phyloP scores from a whole-genome alignment of 257 asterid species.

The Linaria vulgaris region DNA sequence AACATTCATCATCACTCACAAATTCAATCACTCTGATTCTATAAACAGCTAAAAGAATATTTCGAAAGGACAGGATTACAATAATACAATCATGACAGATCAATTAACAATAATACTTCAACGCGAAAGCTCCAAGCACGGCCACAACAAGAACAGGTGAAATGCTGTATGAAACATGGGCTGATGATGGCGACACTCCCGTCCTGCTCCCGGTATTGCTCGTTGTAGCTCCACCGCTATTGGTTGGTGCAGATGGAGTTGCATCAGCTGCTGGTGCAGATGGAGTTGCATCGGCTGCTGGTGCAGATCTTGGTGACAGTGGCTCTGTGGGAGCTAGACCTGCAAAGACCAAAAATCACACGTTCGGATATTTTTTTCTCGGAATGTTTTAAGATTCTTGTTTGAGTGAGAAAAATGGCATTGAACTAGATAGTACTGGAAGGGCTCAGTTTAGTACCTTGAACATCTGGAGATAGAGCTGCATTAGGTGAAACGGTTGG shows the following conservation, averaged over 20 bases:
- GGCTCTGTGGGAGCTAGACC: conserved; percentile 38
- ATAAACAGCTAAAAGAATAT: conserved; percentile 33
- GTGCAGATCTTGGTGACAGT: conserved; percentile 34
- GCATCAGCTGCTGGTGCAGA: no score
- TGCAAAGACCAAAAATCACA: background rate
- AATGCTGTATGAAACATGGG: conserved; percentile 22
- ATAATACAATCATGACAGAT: background rate
- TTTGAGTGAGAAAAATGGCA: background rate
- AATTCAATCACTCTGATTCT: conserved; percentile 34
- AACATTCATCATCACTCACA: conserved; percentile 16
- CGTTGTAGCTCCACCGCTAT: conserved; percentile 35
- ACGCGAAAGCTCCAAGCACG: conserved; percentile 37
- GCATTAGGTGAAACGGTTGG: conserved; percentile 38
- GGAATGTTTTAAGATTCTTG: background rate
- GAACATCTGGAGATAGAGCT: conserved; percentile 38
- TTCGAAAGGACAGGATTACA: conserved; percentile 9
- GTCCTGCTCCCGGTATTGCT: conserved; percentile 42
- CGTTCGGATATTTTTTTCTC: background rate
- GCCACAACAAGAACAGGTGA: conserved; percentile 37
- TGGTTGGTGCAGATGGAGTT: conserved; percentile 32
- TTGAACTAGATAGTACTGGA: background rate
- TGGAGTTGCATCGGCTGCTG: conserved; percentile 34
- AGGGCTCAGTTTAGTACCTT: conserved; percentile 24
- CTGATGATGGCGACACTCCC: conserved; percentile 50
- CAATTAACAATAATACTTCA: conserved; percentile 35